Evolutionary conservation across 192 early-diverging fungal species (phyloP).

Genomic region (Dissophora ornata): DNA sequence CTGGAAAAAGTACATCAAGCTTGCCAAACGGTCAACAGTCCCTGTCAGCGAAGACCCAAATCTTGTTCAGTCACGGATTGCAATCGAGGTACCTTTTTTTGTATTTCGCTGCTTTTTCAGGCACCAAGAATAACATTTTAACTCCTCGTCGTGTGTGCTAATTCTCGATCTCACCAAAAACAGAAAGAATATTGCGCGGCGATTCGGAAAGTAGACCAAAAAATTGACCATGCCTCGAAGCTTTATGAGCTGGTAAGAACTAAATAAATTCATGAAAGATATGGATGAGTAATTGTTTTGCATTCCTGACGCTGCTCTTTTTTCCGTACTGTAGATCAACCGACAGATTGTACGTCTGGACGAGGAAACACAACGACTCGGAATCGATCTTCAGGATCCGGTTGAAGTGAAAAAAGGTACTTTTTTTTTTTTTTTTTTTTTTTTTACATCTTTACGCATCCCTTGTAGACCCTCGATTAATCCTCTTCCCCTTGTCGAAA

Average conservation of each 20-base stretch:
- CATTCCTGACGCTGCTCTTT: neutral
- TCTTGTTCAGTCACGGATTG: slow-evolving; percentile 30
- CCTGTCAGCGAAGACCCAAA: slow-evolving; percentile 27
- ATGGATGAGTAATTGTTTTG: too few relatives aligned
- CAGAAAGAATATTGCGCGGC: slow-evolving; percentile 61
- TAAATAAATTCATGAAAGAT: too few relatives aligned
- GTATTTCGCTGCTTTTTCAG: too few relatives aligned
- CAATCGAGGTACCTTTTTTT: slow-evolving; percentile 27
- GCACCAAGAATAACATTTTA: too few relatives aligned
- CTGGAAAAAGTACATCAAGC: slow-evolving; percentile 56
- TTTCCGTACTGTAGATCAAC: slow-evolving; percentile 23
- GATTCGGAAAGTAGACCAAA: slow-evolving; percentile 64
- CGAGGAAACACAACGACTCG: slow-evolving; percentile 44
- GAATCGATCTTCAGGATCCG: slow-evolving; percentile 47
- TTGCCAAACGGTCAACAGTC: slow-evolving; percentile 38
- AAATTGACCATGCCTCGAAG: slow-evolving; percentile 59
- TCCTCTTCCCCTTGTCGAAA: too few relatives aligned
- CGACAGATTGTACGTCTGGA: slow-evolving; percentile 48
- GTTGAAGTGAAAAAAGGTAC: slow-evolving; percentile 49
- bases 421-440: neutral
- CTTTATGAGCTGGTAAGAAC: slow-evolving; percentile 61
- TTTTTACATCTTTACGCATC: neutral
- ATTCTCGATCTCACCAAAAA: neutral
- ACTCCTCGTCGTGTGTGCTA: too few relatives aligned
- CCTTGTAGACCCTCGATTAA: too few relatives aligned